phyloP scores from a whole-genome alignment of 75 land plant genomes.

The Picea glauca region DNA sequence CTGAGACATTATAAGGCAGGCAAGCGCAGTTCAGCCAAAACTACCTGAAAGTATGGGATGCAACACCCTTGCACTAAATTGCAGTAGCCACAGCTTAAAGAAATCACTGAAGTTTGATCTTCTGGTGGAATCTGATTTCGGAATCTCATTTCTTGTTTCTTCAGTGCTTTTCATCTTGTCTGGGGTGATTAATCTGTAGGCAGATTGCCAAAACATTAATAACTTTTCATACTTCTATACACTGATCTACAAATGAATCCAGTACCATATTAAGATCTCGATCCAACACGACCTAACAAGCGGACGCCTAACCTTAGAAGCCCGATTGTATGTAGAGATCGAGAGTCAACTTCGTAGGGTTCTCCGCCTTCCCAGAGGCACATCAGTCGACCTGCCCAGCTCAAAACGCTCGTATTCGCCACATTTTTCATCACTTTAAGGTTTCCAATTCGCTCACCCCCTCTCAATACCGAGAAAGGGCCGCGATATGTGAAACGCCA shows the following conservation, averaged over 20 bases:
- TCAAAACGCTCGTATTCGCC: slow-evolving; percentile 70
- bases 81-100: neutral
- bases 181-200: neutral
- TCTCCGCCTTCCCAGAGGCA: slow-evolving; percentile 86
- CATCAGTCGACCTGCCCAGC: slow-evolving; percentile 60
- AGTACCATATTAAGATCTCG: too few species aligned
- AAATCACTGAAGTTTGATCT: neutral
- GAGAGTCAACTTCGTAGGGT: slow-evolving; percentile 62
- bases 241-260: too few species aligned
- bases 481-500: slow-evolving; percentile 84
- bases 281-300: neutral
- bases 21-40: neutral
- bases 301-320: slow-evolving; percentile 9
- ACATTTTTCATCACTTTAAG: slow-evolving; percentile 84
- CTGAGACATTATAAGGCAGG: too few species aligned
- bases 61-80: slow-evolving; percentile 3
- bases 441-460: slow-evolving; percentile 57
- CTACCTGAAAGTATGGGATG: slow-evolving; percentile 13
- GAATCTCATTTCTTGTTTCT: neutral
- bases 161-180: neutral
- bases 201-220: too few species aligned
- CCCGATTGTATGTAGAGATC: slow-evolving; percentile 57
- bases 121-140: neutral
- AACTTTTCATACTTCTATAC: too few species aligned
- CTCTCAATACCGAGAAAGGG: slow-evolving; percentile 68